Base-by-base conservation (phyloP, 2,329 filamentous ascomycete genomes). In the Myriosclerotinia scirpicola region DNA sequence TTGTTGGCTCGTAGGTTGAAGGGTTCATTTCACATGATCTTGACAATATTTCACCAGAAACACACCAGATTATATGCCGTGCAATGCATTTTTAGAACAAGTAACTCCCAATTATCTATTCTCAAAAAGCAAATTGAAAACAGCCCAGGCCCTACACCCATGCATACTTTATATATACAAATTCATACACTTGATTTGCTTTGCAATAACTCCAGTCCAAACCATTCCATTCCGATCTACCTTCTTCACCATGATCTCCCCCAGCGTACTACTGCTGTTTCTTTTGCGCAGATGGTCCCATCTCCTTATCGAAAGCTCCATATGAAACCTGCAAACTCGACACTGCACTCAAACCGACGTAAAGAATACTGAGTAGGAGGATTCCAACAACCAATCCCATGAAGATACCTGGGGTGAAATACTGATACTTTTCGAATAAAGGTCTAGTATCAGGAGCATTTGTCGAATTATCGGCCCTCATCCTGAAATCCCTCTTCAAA, bases 241-340 rank as follows among this genome's bases (percentile, higher is more conserved):
- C 63, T 6, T 40, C 54, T 65, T 15, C n/a, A 11, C 44, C 2
- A 22, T 60, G 12, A 14, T 52, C 26, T 52, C 4, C 34, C 36
- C 4, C 8, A 42, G 12, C 17, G 7, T 3, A 65, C 58, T 78
- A 80, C 73, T 83, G 84, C 79, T 89, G 84, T 81, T 92, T 96
- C 86, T 93, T 96, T 79, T 96, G 91, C 42, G 90, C 90, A 48
- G 87, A 83, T n/a, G 92, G 91, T 0, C 93, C 92, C 83, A 92
- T 96, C 73, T 97, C 94, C 83, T 97, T 97, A 77, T 96, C 94
- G 77, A 98, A 99, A 1, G 95, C 93, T 70, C 91, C 92, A 78
- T 98, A 98, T 0, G 92, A 91, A 40, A 98, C 92, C 77, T 97
- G 84, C 22, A 99, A 83, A 72, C 92, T 94, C 8, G 85, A 82